Base-by-base conservation (phyloP, 345 rosid genomes). In the Populus davidiana region DNA sequence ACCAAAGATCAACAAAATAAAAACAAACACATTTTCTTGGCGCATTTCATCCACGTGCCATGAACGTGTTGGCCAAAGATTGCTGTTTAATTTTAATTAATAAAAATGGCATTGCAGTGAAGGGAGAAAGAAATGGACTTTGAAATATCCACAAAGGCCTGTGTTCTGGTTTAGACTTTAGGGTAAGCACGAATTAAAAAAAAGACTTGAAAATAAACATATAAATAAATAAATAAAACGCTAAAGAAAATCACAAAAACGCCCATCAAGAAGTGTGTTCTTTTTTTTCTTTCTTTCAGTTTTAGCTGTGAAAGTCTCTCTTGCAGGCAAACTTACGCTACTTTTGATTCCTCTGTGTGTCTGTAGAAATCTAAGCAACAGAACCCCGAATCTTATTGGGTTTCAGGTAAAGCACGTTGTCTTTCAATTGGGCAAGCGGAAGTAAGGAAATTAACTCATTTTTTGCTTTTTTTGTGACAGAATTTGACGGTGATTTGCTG, bases 331-430 rank as follows among this genome's bases (percentile, higher is more conserved):
- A 80, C 74, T n/a, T 5, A 78, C 81, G 78, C 76, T 50, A 21
- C 75, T 41, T 35, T 69, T 59, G 62, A 35, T 61, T 59, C 49
- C 33, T 68, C 39, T 52, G 61, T 31, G 66, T 43, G 39, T 56
- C 61, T 41, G 2, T 71, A 35, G 23, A 73, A 78, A 78, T 78
- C 72, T 29, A 41, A 27, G 33, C 69, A 25, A 62, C 80, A 73
- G 65, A 73, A 50, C 70, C 76, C 75, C 67, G 63, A 77, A 79
- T 75, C 71, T 70, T 31, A 68, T 74, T 82, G 76, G 49, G 13
- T 74, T 77, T 72, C 83, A 79, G 89, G 87, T 86, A 78, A 75
- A 62, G 61, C 70, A 9, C 63, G 59, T 17, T 52, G 69, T 44
- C 27, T 74, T n/a, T 67, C 44, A 41, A 31, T 75, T 56, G 29